Conservation (phyloP, 805 yeast species). For the Torulaspora maleeae region DNA sequence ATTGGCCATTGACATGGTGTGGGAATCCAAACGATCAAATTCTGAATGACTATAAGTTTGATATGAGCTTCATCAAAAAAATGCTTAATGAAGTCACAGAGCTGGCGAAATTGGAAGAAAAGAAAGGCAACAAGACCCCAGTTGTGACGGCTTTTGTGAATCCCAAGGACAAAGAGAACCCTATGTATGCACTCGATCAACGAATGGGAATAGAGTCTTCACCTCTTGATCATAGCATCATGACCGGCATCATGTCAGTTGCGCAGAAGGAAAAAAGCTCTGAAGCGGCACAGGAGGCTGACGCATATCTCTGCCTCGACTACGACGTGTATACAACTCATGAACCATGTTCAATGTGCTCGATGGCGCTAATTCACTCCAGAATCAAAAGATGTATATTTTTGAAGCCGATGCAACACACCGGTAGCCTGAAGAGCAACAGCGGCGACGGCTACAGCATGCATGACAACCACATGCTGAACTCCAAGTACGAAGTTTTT, state of each 20-base stretch:
- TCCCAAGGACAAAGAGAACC: slow-evolving; percentile 41
- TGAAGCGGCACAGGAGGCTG: slow-evolving; percentile 9
- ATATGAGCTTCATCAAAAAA: slow-evolving; percentile 41
- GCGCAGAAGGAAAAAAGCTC: slow-evolving; percentile 49
- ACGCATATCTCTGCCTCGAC: slow-evolving; percentile 65
- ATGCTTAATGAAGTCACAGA: slow-evolving; percentile 32
- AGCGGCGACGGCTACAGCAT: slow-evolving; percentile 69
- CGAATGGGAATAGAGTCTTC: slow-evolving; percentile 36
- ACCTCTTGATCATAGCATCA: slow-evolving; percentile 69
- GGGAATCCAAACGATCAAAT: slow-evolving; percentile 81
- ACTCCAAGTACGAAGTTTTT: slow-evolving; percentile 86
- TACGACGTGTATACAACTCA: slow-evolving; percentile 82
- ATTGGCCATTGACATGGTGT: slow-evolving; percentile 93
- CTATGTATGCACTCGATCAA: slow-evolving; percentile 38
- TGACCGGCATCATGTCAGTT: slow-evolving; percentile 62
- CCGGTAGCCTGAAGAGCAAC: slow-evolving; percentile 52
- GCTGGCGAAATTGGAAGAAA: slow-evolving; percentile 20
- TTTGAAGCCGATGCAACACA: slow-evolving; percentile 42
- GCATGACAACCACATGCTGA: slow-evolving; percentile 69
- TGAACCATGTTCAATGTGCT: slow-evolving; percentile 96
- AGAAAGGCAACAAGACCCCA: slow-evolving; percentile 35
- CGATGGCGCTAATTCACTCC: slow-evolving; percentile 94
- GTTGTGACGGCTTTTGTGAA: slow-evolving; percentile 62
- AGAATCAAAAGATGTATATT: slow-evolving; percentile 68
- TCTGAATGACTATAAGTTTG: slow-evolving; percentile 50